Conservation (phyloP, 75 land plant genomes). For the Azolla pinnata region DNA sequence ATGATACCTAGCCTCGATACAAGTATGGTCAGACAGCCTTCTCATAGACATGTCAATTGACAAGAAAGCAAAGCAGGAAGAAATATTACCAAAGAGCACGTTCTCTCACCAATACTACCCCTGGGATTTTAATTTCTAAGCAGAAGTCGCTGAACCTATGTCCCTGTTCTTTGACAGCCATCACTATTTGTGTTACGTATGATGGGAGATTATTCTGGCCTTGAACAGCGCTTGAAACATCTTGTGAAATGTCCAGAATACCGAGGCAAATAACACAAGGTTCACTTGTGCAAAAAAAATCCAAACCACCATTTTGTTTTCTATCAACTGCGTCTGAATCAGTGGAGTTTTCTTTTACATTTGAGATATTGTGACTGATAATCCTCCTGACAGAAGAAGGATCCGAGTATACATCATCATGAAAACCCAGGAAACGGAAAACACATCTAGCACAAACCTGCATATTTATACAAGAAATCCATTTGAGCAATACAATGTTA, state of each 20-base stretch:
- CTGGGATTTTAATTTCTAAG: slow-evolving; percentile 65
- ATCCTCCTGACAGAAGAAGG: not conserved
- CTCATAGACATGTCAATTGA: not conserved
- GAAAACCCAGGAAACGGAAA: slow-evolving; percentile 38
- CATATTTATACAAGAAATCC: no score
- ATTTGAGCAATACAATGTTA: no score
- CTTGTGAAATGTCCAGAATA: slow-evolving; percentile 13
- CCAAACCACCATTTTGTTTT: not conserved
- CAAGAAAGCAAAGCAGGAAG: not conserved
- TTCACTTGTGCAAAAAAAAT: slow-evolving; percentile 1
- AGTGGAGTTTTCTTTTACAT: not conserved
- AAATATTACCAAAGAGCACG: slow-evolving; percentile 40
- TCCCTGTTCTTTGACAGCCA: slow-evolving; percentile 39
- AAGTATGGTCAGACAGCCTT: not conserved
- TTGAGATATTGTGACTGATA: not conserved
- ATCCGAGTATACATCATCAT: slow-evolving; percentile 19
- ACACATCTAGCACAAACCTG: slow-evolving; percentile 62
- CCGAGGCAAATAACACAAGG: slow-evolving; percentile 62
- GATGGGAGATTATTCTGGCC: not conserved
- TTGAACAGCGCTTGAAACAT: not conserved
- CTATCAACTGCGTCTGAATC: not conserved
- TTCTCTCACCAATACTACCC: slow-evolving; percentile 39
- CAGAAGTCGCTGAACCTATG: slow-evolving; percentile 47
- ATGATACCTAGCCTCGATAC: slow-evolving; percentile 45
- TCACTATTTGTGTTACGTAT: slow-evolving; percentile 26